These are phyloP conservation scores for Omphalotus olearius DNA, from an alignment of 1,284 basidiomycete species.

Conservation along the genomic window DNA sequence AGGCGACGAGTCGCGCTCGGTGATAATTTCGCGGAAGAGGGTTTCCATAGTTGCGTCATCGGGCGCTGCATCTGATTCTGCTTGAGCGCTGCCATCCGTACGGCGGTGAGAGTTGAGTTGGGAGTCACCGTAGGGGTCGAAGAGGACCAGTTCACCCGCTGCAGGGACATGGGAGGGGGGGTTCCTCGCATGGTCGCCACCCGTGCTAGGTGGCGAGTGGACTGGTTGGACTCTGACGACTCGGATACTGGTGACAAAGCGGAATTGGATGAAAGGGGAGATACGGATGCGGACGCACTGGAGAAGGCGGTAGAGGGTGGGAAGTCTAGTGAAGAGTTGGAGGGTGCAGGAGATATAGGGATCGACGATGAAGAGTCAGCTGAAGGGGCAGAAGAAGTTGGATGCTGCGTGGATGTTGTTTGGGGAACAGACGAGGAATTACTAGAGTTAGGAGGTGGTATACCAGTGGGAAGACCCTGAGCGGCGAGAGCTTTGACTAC, in stretches of 20 bases:
- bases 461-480: conserved; percentile 50
- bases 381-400: conserved; percentile 20
- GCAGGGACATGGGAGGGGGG: conserved; percentile 67
- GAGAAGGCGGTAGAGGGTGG: conserved; percentile 23
- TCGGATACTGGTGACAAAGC: conserved; percentile 14
- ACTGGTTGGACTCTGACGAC: conserved; percentile 33
- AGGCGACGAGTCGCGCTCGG: conserved; percentile 24
- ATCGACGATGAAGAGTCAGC: conserved; percentile 20
- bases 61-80: conserved; percentile 9
- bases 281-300: conserved; percentile 21
- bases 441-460: conserved; percentile 20
- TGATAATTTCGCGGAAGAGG: conserved; percentile 65
- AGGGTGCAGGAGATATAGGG: conserved; percentile 49
- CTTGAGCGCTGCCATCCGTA: conserved; percentile 3
- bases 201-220: conserved; percentile 94
- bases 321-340: conserved; percentile 36
- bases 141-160: conserved; percentile 70
- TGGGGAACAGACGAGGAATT: conserved; percentile 28
- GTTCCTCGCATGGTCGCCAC: conserved; percentile 68
- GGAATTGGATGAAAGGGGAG: neutral
- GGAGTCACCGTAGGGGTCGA: conserved; percentile 20
- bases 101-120: conserved; percentile 3
- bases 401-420: conserved; percentile 6
- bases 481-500: conserved; percentile 69
- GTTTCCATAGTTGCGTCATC: conserved; percentile 60